phyloP scores from a whole-genome alignment of 768 basidiomycete species.

The Heimioporus sp. region DNA sequence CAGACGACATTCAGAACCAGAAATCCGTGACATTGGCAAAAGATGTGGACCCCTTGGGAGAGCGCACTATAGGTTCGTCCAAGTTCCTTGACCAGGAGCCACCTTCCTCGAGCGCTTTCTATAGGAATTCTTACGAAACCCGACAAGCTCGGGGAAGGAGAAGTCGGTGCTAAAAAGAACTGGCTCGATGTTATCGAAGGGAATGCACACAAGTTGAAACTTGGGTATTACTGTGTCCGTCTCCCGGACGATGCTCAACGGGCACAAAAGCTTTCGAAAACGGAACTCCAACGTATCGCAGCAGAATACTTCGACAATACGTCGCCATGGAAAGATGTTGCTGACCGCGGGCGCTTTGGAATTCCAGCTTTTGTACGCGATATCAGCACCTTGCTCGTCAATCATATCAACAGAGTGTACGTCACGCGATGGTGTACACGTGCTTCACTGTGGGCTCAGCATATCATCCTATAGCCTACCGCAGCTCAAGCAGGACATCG shows the following conservation, averaged over 20 bases:
- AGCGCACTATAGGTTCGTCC: slow-evolving; percentile 58
- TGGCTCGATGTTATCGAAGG: slow-evolving; percentile 57
- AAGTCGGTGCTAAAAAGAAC: slow-evolving; percentile 34
- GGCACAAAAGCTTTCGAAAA: slow-evolving; percentile 30
- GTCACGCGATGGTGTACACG: slow-evolving; percentile 12
- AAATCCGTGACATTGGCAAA: slow-evolving; percentile 52
- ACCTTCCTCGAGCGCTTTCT: neutral
- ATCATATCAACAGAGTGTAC: slow-evolving; percentile 53
- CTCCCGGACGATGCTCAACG: slow-evolving; percentile 62
- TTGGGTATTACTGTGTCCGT: slow-evolving; percentile 67
- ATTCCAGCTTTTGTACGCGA: slow-evolving; percentile 48
- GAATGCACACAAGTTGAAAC: slow-evolving; percentile 41
- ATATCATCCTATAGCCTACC: slow-evolving; percentile 42
- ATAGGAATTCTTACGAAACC: slow-evolving; percentile 72
- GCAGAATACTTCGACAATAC: slow-evolving; percentile 45
- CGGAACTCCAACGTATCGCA: slow-evolving; percentile 38
- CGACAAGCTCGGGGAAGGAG: slow-evolving; percentile 48
- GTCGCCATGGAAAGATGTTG: slow-evolving; percentile 54
- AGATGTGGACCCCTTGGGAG: slow-evolving; percentile 50
- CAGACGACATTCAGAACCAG: slow-evolving; percentile 71
- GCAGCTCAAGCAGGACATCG: slow-evolving; percentile 38
- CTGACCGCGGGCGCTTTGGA: slow-evolving; percentile 50
- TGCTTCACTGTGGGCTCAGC: slow-evolving; percentile 2
- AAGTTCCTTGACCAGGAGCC: too few relatives aligned
- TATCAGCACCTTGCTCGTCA: slow-evolving; percentile 51